A percentile compares a stretch with the other conserved stretches of the same genome.
Evolutionary conservation across 2,329 filamentous ascomycete species (phyloP).

Genomic region (Aspergillus transmontanensis): DNA sequence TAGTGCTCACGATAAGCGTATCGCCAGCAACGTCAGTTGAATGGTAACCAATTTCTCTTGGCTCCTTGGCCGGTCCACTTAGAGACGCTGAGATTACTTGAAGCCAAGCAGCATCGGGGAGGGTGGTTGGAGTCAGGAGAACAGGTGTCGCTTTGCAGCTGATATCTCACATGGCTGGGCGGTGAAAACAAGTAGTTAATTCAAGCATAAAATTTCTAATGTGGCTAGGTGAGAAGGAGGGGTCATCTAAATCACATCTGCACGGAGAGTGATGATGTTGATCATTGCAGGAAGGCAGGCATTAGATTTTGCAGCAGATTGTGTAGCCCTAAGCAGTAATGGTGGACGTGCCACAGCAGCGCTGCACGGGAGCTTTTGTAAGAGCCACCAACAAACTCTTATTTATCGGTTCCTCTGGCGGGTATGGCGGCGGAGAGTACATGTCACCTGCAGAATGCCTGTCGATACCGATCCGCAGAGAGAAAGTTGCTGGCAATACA

Average conservation of each 20-base stretch:
- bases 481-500: background rate
- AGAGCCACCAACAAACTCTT: background rate
- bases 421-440: conserved; percentile 8
- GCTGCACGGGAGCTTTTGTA: conserved; percentile 6
- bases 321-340: background rate
- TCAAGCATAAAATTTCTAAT: conserved; percentile 1
- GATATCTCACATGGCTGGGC: conserved; percentile 31
- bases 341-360: conserved; percentile 2
- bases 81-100: conserved; percentile 15
- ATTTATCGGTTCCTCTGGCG: conserved; percentile 7
- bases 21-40: conserved; percentile 34
- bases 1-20: conserved; percentile 32
- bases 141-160: conserved; percentile 22
- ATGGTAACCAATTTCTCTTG: conserved; percentile 28
- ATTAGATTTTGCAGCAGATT: background rate
- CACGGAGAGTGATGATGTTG: background rate
- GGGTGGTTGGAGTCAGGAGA: conserved; percentile 5
- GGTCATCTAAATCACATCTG: background rate
- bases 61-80: conserved; percentile 24
- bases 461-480: conserved; percentile 3
- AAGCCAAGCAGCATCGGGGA: conserved; percentile 8
- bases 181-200: background rate
- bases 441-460: conserved; percentile 20
- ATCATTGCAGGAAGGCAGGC: background rate
- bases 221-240: background rate